Base-by-base conservation (phyloP, 2,329 filamentous ascomycete genomes). In the Fusarium sulawesiense region DNA sequence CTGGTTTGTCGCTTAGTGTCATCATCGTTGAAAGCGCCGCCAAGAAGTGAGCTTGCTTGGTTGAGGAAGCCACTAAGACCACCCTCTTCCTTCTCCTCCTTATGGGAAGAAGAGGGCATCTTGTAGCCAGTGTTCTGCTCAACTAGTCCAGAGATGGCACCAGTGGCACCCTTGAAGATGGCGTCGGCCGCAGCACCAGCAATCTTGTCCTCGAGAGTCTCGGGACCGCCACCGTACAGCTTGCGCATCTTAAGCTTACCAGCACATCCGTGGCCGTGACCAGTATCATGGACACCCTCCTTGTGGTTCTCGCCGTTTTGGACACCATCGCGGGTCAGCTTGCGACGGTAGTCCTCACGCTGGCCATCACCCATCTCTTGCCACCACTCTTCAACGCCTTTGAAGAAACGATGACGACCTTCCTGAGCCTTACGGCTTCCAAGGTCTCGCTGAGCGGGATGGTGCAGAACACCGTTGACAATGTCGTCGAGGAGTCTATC, bases 301-400 rank as follows among this genome's bases (percentile, higher is more conserved):
- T 93, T 95, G 82, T 98, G 94, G 80, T 98, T 98, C 65, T 91
- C 85, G 18, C 92, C 92, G 48, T 88, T 84, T 78, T 89, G 79
- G 51, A 98, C 93, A 62, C 95, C 94, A 0, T 91, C 85, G 20
- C 93, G 90, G 73, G 91, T 93, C 47, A 98, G 86, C 81, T 94
- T 92, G 54, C 86, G 81, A 58, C 93, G 91, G 68, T 96, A 89
- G 34, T 89, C 87, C 16, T 92, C 83, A 72, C 89, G 87, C 61
- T 89, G 88, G 30, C 82, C 78, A 8, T 91, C 86, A 53, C 83
- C 83, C 81, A 93, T 89, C 57, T 87, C 83, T 42, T 83, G 78
- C 94, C 94, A 98, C 94, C 94, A 98, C 70, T 92, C 83, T 79
- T 92, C 84, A 7, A 98, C 91, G 20, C 90, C 89, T n/a, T 84